A percentile compares a stretch with the other conserved stretches of the same genome.
phyloP scores from a whole-genome alignment of 805 yeast species.

The Candida mattraensis region DNA sequence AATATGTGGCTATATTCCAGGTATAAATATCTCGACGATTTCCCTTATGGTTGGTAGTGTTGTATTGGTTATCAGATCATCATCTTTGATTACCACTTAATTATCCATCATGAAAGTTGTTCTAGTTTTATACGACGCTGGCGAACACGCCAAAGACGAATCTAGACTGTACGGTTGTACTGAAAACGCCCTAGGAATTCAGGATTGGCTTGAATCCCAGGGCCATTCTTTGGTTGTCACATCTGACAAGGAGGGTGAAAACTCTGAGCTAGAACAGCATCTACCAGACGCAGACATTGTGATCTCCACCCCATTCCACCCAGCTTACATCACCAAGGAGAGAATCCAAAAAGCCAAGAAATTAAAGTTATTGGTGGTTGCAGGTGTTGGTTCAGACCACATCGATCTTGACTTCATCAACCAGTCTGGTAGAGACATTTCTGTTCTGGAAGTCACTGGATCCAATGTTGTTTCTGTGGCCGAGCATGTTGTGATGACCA shows the following conservation, averaged over 20 bases:
- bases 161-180: slow-evolving; percentile 64
- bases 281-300: slow-evolving; percentile 73
- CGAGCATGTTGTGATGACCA: slow-evolving; percentile 76
- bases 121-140: slow-evolving; percentile 59
- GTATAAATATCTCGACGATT: slow-evolving; percentile 5
- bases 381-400: slow-evolving; percentile 87
- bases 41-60: background rate
- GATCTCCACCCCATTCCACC: slow-evolving; percentile 82
- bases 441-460: slow-evolving; percentile 80
- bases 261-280: slow-evolving; percentile 59
- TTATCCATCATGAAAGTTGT: slow-evolving; percentile 50
- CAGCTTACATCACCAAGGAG: slow-evolving; percentile 69
- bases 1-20: background rate
- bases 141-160: slow-evolving; percentile 58
- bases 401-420: slow-evolving; percentile 63
- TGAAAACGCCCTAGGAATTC: slow-evolving; percentile 75
- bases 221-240: slow-evolving; percentile 72
- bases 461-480: slow-evolving; percentile 80
- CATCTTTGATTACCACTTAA: slow-evolving; percentile 4
- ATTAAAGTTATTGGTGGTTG: slow-evolving; percentile 68
- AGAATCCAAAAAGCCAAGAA: slow-evolving; percentile 70
- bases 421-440: slow-evolving; percentile 59
- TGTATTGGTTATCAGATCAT: slow-evolving; percentile 1
- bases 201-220: slow-evolving; percentile 57
- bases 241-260: slow-evolving; percentile 63